These are phyloP conservation scores for Gastrodia elata DNA, from an alignment of 106 monocot genomes.

Conservation along the genomic window DNA sequence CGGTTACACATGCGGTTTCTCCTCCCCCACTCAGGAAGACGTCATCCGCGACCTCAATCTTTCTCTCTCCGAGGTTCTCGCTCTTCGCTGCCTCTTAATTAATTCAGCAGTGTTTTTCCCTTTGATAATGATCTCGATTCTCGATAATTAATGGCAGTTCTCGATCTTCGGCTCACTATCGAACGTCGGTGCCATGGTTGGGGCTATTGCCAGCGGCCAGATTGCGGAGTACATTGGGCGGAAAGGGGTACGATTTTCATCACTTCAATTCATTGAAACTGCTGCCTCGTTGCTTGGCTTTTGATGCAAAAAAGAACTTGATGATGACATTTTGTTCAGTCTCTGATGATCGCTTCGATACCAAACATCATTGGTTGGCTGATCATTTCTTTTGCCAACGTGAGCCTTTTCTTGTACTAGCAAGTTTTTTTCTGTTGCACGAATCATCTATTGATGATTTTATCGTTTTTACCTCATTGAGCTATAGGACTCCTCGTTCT, in stretches of 20 bases:
- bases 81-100: not conserved
- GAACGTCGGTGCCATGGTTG: conserved; percentile 97
- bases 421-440: not conserved
- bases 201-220: conserved; percentile 91
- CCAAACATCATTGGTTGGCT: conserved; percentile 93
- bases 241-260: conserved; percentile 52
- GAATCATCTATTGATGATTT: not conserved
- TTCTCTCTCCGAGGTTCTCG: conserved; percentile 62
- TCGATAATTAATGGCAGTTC: conserved; percentile 34
- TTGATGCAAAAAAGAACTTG: not conserved
- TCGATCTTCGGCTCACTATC: conserved; percentile 85
- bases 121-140: not conserved
- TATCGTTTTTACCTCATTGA: not conserved
- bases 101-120: not conserved
- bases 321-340: conserved; percentile 28
- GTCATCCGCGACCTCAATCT: conserved; percentile 68
- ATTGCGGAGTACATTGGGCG: conserved; percentile 89
- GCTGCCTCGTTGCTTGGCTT: not conserved
- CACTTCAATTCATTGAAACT: not conserved
- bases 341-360: conserved; percentile 86
- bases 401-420: conserved; percentile 13
- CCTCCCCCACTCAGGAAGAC: conserved; percentile 73
- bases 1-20: conserved; percentile 90
- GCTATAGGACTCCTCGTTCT: conserved; percentile 72
- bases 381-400: conserved; percentile 82